These are phyloP conservation scores for Debaryomyces hansenii DNA, from an alignment of 805 yeast species.

Conservation along the genomic window DNA sequence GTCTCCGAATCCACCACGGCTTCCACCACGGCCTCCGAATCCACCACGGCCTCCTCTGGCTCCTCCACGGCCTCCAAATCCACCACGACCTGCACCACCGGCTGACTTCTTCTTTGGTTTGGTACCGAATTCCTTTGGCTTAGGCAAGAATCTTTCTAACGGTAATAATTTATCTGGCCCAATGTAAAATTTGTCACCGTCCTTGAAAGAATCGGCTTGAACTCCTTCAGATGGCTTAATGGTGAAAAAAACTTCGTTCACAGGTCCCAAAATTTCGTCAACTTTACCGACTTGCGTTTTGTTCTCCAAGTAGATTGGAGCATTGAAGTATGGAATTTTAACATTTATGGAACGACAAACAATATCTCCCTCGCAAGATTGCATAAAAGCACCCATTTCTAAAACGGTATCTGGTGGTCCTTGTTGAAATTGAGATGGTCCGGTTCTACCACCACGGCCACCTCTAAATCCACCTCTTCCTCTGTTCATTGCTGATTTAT, in stretches of 20 bases:
- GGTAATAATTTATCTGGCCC: slow-evolving; percentile 95
- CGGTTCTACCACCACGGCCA: slow-evolving; percentile 68
- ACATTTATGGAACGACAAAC: slow-evolving; percentile 94
- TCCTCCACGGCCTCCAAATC: slow-evolving; percentile 39
- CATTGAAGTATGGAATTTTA: slow-evolving; percentile 96
- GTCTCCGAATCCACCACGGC: slow-evolving; percentile 33
- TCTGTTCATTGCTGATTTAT: slow-evolving; percentile 52
- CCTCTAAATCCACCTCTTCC: slow-evolving; percentile 72
- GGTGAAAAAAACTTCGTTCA: slow-evolving; percentile 97
- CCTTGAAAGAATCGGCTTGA: slow-evolving; percentile 88
- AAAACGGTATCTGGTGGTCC: slow-evolving; percentile 96
- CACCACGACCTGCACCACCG: slow-evolving; percentile 47
- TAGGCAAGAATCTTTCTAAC: slow-evolving; percentile 93
- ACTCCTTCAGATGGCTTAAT: slow-evolving; percentile 96
- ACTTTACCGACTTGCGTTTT: slow-evolving; percentile 96
- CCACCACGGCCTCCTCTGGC: slow-evolving; percentile 32
- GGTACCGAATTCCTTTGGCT: slow-evolving; percentile 86
- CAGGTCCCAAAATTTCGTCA: slow-evolving; percentile 96
- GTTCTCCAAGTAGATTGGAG: slow-evolving; percentile 95
- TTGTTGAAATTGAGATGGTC: slow-evolving; percentile 67
- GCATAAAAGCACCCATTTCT: slow-evolving; percentile 92
- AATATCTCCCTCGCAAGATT: slow-evolving; percentile 94
- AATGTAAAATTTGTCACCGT: slow-evolving; percentile 94
- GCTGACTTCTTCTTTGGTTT: slow-evolving; percentile 72
- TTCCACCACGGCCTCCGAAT: slow-evolving; percentile 34